These are phyloP conservation scores for Pythium dissotocum DNA, from an alignment of 352 stramenopile genomes.

Conservation along the genomic window DNA sequence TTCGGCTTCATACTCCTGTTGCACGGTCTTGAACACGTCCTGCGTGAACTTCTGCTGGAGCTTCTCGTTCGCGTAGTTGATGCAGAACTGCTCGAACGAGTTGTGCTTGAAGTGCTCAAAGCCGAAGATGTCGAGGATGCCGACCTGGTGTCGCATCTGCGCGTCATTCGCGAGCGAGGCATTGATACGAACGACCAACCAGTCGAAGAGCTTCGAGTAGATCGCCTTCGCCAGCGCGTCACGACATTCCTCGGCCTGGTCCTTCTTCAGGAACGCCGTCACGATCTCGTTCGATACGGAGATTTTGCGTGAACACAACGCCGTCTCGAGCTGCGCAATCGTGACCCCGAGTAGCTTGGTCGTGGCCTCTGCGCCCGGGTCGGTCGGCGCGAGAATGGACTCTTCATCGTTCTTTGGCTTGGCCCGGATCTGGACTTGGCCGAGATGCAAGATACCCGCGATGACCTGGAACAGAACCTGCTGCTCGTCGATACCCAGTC, in stretches of 20 bases:
- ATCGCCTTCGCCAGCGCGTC: conserved; percentile 95
- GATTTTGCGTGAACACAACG: conserved; percentile 69
- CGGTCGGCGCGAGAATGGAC: conserved; percentile 42
- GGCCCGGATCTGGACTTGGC: conserved; percentile 91
- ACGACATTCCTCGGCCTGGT: conserved; percentile 89
- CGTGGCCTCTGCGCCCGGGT: conserved; percentile 38
- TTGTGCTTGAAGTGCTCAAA: conserved; percentile 95
- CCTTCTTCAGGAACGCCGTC: conserved; percentile 74
- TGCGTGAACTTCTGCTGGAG: conserved; percentile 92
- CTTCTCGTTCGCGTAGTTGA: conserved; percentile 93
- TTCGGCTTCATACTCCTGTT: conserved; percentile 88
- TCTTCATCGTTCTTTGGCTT: conserved; percentile 76
- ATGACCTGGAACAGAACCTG: conserved; percentile 72
- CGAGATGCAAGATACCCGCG: conserved; percentile 94
- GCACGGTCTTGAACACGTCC: conserved; percentile 89
- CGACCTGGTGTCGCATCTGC: conserved; percentile 66
- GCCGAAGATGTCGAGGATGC: conserved; percentile 94
- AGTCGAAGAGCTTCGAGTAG: conserved; percentile 97
- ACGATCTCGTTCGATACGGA: conserved; percentile 70
- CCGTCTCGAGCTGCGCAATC: conserved; percentile 52
- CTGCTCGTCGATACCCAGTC: conserved; percentile 57
- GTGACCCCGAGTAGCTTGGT: conserved; percentile 64
- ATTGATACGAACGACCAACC: conserved; percentile 92
- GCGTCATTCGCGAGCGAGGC: conserved; percentile 64
- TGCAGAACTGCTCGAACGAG: conserved; percentile 94